Base-by-base conservation (phyloP, 1,284 basidiomycete genomes). In the Cutaneotrichosporon curvatum region DNA sequence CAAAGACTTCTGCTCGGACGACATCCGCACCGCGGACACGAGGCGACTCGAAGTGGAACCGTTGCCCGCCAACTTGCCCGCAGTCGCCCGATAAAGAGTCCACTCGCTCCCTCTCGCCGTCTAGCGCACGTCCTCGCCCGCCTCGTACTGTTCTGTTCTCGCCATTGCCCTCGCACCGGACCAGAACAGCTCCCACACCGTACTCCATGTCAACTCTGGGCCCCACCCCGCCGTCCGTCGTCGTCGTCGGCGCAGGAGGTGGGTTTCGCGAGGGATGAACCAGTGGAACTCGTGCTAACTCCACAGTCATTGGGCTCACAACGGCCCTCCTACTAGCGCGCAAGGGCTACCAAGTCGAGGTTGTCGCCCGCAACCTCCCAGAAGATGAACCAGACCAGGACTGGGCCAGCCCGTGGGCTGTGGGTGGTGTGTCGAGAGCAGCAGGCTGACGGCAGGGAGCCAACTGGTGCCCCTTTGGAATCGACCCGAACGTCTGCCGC, bases 391-490 rank as follows among this genome's bases (percentile, higher is more conserved):
- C 46, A 12, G 42, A 38, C 32, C 51, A 53, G 37, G 54, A 53
- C 45, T 56, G 54, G 54, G 19, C 54, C 16, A 67, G 68, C 3
- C 79, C 79, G 57, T 81, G 79, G 4, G 75, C 77, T 3, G 76
- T 78, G 6, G 66, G 74, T 6, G 72, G 74, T 0, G 74, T 76
- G 14, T 18, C 59, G 60, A 3, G 59, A 60, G 18, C n/a, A 48
- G 47, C 41, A 8, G 41, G 33, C 8, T 16, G 20, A 34, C 42
- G 36, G 2, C 33, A 21, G 18, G 35, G 42, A 10, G 35, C 58
- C 41, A 70, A 70, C 33, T 62, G 44, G 31, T 36, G 19, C n/a
- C 34, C 42, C n/a, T 43, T 38, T 20, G 37, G 43, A 9, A 10
- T 22, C 58, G 1, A 67, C 58, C 19, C 67, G 57, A 2, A 62